Conservation (phyloP, 73 alveolate species). For the Stentor coeruleus region DNA sequence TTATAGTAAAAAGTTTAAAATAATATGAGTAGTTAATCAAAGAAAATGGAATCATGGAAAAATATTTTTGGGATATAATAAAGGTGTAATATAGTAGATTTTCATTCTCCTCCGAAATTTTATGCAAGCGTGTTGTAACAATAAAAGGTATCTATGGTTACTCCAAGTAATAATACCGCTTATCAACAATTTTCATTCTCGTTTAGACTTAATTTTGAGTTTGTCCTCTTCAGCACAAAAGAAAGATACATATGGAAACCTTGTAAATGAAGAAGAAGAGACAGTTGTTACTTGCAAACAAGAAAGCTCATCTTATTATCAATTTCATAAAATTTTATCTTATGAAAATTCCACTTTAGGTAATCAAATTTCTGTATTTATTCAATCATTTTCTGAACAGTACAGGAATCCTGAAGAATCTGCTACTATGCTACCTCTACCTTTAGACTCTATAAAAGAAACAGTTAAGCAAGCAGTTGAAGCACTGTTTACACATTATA, state of each 20-base stretch:
- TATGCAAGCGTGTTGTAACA: not conserved
- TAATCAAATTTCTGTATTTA: constrained; percentile 36
- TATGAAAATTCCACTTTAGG: constrained; percentile 62
- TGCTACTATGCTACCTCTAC: constrained; percentile 49
- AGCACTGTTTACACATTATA: constrained; percentile 48
- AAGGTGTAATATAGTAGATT: too few relatives aligned
- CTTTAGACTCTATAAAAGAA: constrained; percentile 42
- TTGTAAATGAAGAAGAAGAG: constrained; percentile 25
- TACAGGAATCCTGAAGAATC: constrained; percentile 51
- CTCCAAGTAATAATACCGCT: not conserved
- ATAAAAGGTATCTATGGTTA: constrained; percentile 18
- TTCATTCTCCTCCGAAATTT: too few relatives aligned
- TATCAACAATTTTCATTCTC: not conserved
- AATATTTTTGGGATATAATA: too few relatives aligned
- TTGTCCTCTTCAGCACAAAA: not conserved
- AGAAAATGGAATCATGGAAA: too few relatives aligned
- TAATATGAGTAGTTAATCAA: too few relatives aligned
- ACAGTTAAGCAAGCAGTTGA: constrained; percentile 50
- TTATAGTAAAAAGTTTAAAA: too few relatives aligned
- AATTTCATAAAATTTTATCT: constrained; percentile 62
- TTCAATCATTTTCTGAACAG: constrained; percentile 37
- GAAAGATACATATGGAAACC: not conserved
- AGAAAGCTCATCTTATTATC: constrained; percentile 40
- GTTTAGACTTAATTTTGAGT: not conserved
- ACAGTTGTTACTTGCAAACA: constrained; percentile 20